phyloP scores from a whole-genome alignment of 371 early-diverging fungal species.

The Mucor saturninus region DNA sequence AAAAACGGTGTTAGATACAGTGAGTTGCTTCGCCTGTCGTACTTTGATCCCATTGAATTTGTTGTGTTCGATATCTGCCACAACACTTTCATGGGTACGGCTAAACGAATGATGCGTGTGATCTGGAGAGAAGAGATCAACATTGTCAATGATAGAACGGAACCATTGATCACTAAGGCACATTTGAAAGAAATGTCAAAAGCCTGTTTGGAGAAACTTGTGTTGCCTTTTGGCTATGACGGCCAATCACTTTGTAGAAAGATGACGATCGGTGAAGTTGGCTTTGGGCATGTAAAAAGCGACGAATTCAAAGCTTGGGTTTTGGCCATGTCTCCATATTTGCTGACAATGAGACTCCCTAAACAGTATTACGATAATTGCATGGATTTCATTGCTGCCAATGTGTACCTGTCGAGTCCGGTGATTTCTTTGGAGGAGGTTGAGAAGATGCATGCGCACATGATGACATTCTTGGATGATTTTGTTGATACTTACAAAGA shows the following conservation, averaged over 20 bases:
- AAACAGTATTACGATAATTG: neutral
- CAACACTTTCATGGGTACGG: conserved; percentile 12
- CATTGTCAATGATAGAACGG: neutral
- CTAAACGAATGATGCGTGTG: neutral
- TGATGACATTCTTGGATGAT: neutral
- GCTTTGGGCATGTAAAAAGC: neutral
- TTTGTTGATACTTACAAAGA: neutral
- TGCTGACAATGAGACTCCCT: neutral
- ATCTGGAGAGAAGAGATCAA: neutral
- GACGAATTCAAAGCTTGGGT: neutral
- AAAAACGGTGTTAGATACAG: conserved; percentile 18
- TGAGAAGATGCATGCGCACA: neutral
- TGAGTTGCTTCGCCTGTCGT: conserved; percentile 10
- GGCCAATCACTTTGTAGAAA: neutral
- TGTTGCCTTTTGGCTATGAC: neutral
- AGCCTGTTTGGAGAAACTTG: neutral
- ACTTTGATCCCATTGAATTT: conserved; percentile 20
- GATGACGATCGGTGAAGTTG: neutral
- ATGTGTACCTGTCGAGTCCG: neutral
- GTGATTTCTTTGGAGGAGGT: neutral
- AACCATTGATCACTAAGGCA: neutral
- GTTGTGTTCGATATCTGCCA: conserved; percentile 24
- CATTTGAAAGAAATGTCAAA: neutral
- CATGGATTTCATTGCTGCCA: neutral
- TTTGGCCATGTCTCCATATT: neutral